Conservation (phyloP, 2,329 filamentous ascomycete genomes). For the Chaetoscypha palmicola region DNA sequence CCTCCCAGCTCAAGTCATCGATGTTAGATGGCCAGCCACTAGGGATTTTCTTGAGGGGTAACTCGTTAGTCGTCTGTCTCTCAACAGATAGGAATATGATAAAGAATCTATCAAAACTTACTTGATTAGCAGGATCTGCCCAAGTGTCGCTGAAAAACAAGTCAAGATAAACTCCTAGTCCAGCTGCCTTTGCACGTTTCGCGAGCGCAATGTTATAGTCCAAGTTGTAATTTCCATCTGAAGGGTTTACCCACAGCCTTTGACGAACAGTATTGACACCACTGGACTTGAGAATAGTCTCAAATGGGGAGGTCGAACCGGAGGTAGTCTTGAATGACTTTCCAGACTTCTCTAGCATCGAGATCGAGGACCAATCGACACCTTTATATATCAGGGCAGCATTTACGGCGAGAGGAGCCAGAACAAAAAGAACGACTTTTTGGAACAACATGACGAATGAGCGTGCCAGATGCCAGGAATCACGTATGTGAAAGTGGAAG, state of each 20-base stretch:
- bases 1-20: slow-evolving; percentile 49
- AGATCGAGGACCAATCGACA: slow-evolving; percentile 63
- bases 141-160: slow-evolving; percentile 64
- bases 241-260: slow-evolving; percentile 63
- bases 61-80: not conserved
- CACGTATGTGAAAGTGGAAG: no score
- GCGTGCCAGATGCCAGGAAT: no score
- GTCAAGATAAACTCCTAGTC: slow-evolving; percentile 51
- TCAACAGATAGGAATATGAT: not conserved
- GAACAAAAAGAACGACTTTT: slow-evolving; percentile 3
- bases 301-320: slow-evolving; percentile 48
- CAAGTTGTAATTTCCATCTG: slow-evolving; percentile 58
- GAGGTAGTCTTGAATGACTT: slow-evolving; percentile 51
- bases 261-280: slow-evolving; percentile 67
- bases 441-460: slow-evolving; percentile 9
- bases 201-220: slow-evolving; percentile 65
- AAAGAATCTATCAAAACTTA: slow-evolving; percentile 16
- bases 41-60: slow-evolving; percentile 39
- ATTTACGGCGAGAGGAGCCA: slow-evolving; percentile 1
- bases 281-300: slow-evolving; percentile 52
- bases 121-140: slow-evolving; percentile 61
- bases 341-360: slow-evolving; percentile 55
- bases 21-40: slow-evolving; percentile 56
- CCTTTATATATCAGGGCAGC: slow-evolving; percentile 53
- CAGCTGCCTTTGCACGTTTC: slow-evolving; percentile 54